Evolutionary conservation across 2,329 filamentous ascomycete genomes (phyloP).

Genomic region (Colletotrichum incanum): DNA sequence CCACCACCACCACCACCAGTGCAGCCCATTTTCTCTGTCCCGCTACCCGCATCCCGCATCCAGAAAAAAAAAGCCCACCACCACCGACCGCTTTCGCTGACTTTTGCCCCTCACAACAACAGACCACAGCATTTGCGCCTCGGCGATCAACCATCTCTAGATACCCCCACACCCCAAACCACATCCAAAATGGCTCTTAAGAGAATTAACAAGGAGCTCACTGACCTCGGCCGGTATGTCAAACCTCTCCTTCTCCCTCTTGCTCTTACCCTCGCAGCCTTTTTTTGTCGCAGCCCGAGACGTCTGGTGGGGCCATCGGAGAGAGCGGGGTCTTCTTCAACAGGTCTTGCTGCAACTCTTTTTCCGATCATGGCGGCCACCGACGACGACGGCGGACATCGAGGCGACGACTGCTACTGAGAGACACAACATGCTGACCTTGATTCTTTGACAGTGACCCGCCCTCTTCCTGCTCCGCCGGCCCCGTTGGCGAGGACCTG

Average conservation of each 20-base stretch:
- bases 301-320: conserved; percentile 55
- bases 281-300: conserved; percentile 47
- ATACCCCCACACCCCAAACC: conserved; percentile 47
- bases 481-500: conserved; percentile 96
- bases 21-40: conserved; percentile 15
- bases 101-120: conserved; percentile 44
- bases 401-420: neutral
- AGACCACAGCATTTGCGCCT: conserved; percentile 41
- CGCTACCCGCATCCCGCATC: conserved; percentile 12
- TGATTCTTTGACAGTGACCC: conserved; percentile 79
- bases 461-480: conserved; percentile 98
- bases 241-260: conserved; percentile 37
- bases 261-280: conserved; percentile 7
- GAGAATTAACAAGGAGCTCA: conserved; percentile 95
- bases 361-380: conserved; percentile 7
- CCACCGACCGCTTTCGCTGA: conserved; percentile 42
- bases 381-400: conserved; percentile 3
- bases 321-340: conserved; percentile 55
- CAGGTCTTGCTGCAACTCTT: conserved; percentile 27
- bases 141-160: conserved; percentile 41
- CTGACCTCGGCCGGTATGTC: conserved; percentile 86
- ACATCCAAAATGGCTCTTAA: conserved; percentile 82
- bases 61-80: conserved; percentile 40
- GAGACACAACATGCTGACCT: conserved; percentile 49
- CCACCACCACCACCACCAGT: conserved; percentile 11